Evolutionary conservation across 805 yeast genomes (phyloP).

Genomic region (Schwanniomyces polymorphus): DNA sequence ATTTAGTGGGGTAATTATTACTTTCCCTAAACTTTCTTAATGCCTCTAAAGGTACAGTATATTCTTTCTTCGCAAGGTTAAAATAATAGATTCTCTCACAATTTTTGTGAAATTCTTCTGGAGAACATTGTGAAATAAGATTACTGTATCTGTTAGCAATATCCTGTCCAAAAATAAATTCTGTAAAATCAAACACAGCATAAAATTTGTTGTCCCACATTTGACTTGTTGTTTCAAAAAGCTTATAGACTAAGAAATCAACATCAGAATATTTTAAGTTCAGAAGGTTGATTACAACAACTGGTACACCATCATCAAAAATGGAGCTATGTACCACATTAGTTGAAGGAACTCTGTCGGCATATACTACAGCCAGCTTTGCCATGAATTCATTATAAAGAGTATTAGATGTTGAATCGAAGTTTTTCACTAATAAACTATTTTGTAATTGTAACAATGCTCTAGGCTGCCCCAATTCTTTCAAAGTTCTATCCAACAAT

Average conservation of each 20-base stretch:
- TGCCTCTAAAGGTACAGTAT: constrained; percentile 18
- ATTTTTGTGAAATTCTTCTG: constrained; percentile 50
- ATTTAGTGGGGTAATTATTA: constrained; percentile 13
- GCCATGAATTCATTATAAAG: constrained; percentile 74
- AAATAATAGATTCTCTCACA: constrained; percentile 55
- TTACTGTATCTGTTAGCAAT: constrained; percentile 26
- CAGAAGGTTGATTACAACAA: constrained; percentile 53
- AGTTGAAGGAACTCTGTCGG: constrained; percentile 41
- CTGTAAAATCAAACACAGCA: constrained; percentile 69
- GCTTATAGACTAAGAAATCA: constrained; percentile 56
- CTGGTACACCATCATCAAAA: constrained; percentile 72
- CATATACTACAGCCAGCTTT: constrained; percentile 56
- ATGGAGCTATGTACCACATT: constrained; percentile 62
- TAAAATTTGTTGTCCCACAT: constrained; percentile 71
- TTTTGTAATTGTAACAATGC: constrained; percentile 56
- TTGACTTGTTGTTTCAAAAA: constrained; percentile 65
- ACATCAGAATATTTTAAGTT: constrained; percentile 30
- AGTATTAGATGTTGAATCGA: constrained; percentile 45
- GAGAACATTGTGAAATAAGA: constrained; percentile 46
- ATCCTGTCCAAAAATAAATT: constrained; percentile 36
- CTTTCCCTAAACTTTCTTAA: constrained; percentile 19
- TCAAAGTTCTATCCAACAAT: constrained; percentile 47
- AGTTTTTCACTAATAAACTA: constrained; percentile 47
- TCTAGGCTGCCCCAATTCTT: constrained; percentile 59
- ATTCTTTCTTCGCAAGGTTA: constrained; percentile 41